These are phyloP conservation scores for barley (Hordeum vulgare) DNA, from an alignment of 176 grass and related monocot species.

Conservation along the genomic window DNA sequence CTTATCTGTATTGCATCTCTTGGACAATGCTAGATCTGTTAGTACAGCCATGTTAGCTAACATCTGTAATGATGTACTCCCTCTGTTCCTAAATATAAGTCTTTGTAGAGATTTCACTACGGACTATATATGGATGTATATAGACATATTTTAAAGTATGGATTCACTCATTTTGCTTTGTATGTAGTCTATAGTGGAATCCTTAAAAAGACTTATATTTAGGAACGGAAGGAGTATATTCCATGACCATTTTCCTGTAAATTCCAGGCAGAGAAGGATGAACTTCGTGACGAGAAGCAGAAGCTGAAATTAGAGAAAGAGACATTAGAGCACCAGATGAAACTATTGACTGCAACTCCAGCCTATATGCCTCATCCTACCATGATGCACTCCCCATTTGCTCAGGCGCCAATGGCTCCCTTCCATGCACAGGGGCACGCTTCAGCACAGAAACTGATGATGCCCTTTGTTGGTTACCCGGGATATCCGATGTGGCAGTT, in stretches of 20 bases:
- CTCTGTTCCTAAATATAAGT: too few relatives aligned
- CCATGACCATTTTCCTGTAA: neutral
- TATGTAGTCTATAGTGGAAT: too few relatives aligned
- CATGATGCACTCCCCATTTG: conserved; percentile 49
- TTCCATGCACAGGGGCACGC: conserved; percentile 44
- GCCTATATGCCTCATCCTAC: conserved; percentile 52
- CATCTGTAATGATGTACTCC: neutral
- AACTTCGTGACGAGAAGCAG: conserved; percentile 76
- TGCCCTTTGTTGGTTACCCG: conserved; percentile 59
- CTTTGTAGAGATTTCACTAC: too few relatives aligned
- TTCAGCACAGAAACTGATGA: conserved; percentile 57
- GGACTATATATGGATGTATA: too few relatives aligned
- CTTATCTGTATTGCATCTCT: neutral
- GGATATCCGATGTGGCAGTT: conserved; percentile 69
- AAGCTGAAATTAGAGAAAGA: conserved; percentile 65
- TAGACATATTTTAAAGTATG: too few relatives aligned
- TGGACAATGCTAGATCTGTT: neutral
- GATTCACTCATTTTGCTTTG: too few relatives aligned
- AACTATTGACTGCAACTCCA: conserved; percentile 42
- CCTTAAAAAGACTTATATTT: too few relatives aligned
- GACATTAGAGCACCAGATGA: conserved; percentile 56
- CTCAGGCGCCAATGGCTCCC: conserved; percentile 29
- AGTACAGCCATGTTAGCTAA: neutral
- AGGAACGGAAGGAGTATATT: too few relatives aligned
- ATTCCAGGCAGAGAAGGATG: conserved; percentile 66